These are phyloP conservation scores for Ascochyta fabae DNA, from an alignment of 2,329 filamentous ascomycete genomes.

Conservation along the genomic window DNA sequence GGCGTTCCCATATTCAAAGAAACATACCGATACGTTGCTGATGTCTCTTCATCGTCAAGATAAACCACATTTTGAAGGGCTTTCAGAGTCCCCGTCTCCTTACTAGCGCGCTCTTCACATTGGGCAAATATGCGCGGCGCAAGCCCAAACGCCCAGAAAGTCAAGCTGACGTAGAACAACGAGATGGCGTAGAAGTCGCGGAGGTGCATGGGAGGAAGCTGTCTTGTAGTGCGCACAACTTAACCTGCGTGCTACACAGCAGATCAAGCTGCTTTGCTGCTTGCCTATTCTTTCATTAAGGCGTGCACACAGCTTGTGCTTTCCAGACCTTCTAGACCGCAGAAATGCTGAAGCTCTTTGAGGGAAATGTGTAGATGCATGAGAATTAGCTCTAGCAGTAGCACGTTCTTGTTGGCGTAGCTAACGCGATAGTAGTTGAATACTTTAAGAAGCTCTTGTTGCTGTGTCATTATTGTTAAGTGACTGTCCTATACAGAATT, in stretches of 20 bases:
- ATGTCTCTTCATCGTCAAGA: background rate
- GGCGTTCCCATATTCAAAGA: background rate
- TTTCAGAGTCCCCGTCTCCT: background rate
- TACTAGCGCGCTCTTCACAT: background rate
- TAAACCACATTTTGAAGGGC: background rate
- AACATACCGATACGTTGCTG: background rate
- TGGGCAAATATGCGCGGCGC: background rate
- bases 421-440: background rate
- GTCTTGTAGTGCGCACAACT: constrained; percentile 49
- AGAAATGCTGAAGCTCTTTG: background rate
- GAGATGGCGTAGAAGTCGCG: constrained; percentile 70
- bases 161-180: constrained; percentile 66
- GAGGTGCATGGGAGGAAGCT: constrained; percentile 37
- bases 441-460: background rate
- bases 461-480: background rate
- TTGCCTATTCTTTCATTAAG: background rate
- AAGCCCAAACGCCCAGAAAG: background rate
- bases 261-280: background rate
- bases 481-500: background rate
- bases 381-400: background rate
- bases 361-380: background rate
- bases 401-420: background rate
- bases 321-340: background rate
- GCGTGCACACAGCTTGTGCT: background rate
- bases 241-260: background rate